A percentile compares a stretch with the other conserved stretches of the same genome.
Evolutionary conservation across 73 alveolate species (phyloP).

Genomic region (Stentor roeselii): DNA sequence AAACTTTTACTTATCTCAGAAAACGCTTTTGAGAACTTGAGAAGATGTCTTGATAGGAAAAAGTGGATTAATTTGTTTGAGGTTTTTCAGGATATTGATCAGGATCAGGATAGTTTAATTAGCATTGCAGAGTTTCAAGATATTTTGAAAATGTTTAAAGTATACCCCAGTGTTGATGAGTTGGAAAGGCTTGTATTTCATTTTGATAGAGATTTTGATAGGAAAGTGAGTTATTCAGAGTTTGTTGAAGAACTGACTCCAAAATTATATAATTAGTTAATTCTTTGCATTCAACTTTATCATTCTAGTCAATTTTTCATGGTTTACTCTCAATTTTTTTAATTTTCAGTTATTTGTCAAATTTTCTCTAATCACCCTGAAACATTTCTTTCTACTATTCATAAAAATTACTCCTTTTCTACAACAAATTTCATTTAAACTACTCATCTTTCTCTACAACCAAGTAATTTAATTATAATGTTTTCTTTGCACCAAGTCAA

Average conservation of each 20-base stretch:
- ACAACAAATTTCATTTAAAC: too few relatives aligned
- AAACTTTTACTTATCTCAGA: background rate
- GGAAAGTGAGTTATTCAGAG: conserved; percentile 30
- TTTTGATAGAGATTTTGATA: conserved; percentile 19
- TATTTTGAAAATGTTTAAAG: background rate
- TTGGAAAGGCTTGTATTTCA: background rate
- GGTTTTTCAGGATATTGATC: background rate
- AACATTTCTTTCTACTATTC: too few relatives aligned
- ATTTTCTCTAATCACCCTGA: too few relatives aligned
- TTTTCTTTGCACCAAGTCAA: too few relatives aligned
- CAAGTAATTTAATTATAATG: too few relatives aligned
- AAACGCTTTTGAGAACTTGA: conserved; percentile 16
- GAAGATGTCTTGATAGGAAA: background rate
- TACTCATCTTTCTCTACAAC: too few relatives aligned
- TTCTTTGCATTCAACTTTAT: background rate
- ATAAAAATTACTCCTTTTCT: too few relatives aligned
- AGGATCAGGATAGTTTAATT: background rate
- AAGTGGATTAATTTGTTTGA: conserved; percentile 21
- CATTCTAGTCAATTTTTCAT: too few relatives aligned
- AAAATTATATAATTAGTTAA: background rate
- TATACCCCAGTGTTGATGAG: background rate
- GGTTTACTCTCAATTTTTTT: too few relatives aligned
- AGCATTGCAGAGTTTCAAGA: conserved; percentile 23
- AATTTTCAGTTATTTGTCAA: too few relatives aligned
- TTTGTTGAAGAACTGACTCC: conserved; percentile 29